A percentile compares a stretch with the other conserved stretches of the same genome.
Conservation (phyloP, 441 rosid genomes). For the Biscutella laevigata region DNA sequence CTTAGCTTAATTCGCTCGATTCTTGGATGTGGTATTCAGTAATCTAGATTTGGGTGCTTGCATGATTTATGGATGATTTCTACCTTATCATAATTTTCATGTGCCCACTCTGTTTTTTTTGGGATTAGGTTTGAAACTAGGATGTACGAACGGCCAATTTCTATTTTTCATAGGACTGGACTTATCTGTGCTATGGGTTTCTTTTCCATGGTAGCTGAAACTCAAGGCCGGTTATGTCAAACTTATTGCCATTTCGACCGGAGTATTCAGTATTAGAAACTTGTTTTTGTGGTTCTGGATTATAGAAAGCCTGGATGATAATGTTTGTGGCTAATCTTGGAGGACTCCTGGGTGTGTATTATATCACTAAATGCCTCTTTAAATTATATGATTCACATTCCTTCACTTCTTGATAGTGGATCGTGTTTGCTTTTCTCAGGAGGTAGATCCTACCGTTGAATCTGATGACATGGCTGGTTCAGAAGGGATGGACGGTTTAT, state of each 20-base stretch:
- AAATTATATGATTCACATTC: not conserved
- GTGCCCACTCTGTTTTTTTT: too few relatives aligned
- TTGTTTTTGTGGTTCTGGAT: not conserved
- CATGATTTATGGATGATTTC: too few relatives aligned
- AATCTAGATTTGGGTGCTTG: not conserved
- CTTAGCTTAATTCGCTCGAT: not conserved
- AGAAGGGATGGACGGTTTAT: conserved; percentile 83
- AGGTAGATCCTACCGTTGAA: conserved; percentile 97
- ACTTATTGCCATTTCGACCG: not conserved
- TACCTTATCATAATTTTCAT: too few relatives aligned
- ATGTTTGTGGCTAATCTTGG: too few relatives aligned
- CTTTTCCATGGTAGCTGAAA: too few relatives aligned
- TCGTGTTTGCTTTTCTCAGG: conserved; percentile 36
- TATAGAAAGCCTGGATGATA: not conserved
- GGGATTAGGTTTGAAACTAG: too few relatives aligned
- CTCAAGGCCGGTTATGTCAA: too few relatives aligned
- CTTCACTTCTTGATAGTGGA: conserved; percentile 4
- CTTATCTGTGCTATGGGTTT: too few relatives aligned
- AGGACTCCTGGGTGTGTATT: too few relatives aligned
- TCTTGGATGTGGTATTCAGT: not conserved
- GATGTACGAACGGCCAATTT: too few relatives aligned
- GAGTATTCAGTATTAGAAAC: not conserved
- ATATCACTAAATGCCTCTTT: too few relatives aligned
- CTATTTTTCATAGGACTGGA: not conserved
- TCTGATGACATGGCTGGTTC: conserved; percentile 54